phyloP scores from a whole-genome alignment of 2,329 filamentous ascomycete species.

The Calonectria leucothoes region DNA sequence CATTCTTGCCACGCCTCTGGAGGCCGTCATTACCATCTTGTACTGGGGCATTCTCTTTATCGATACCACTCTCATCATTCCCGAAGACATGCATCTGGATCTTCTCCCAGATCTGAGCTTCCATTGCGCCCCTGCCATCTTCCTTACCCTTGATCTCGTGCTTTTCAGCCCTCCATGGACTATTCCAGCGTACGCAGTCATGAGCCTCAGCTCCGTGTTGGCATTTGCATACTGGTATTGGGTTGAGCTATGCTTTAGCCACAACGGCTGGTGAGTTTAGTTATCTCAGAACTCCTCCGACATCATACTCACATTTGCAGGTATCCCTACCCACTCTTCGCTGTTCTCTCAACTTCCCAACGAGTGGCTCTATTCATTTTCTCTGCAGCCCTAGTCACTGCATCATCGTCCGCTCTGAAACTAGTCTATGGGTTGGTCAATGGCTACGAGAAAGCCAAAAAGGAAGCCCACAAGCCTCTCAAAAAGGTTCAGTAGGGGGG shows the following conservation, averaged over 20 bases:
- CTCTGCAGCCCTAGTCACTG: conserved; percentile 78
- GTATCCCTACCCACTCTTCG: conserved; percentile 91
- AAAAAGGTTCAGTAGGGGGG: conserved; percentile 45
- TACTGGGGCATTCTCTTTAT: conserved; percentile 78
- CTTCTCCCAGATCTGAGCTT: conserved; percentile 71
- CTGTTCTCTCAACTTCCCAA: conserved; percentile 71
- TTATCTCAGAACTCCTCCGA: not conserved
- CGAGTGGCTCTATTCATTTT: conserved; percentile 76
- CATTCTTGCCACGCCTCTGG: conserved; percentile 74
- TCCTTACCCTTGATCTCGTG: conserved; percentile 73
- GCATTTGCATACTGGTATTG: conserved; percentile 81
- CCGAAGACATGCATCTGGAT: conserved; percentile 66
- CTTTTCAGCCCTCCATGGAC: conserved; percentile 81
- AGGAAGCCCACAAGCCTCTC: conserved; percentile 44
- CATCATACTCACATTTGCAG: conserved; percentile 50
- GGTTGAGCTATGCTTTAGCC: conserved; percentile 77
- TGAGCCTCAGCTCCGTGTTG: conserved; percentile 67
- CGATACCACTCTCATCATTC: conserved; percentile 63
- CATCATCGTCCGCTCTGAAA: conserved; percentile 76
- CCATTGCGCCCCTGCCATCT: conserved; percentile 73
- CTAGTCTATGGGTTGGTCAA: conserved; percentile 77
- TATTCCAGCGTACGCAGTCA: conserved; percentile 68
- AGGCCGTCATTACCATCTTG: conserved; percentile 76
- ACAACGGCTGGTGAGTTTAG: conserved; percentile 70
- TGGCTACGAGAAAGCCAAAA: conserved; percentile 57